phyloP scores from a whole-genome alignment of 2,329 filamentous ascomycete species.

The Talaromyces sp. region DNA sequence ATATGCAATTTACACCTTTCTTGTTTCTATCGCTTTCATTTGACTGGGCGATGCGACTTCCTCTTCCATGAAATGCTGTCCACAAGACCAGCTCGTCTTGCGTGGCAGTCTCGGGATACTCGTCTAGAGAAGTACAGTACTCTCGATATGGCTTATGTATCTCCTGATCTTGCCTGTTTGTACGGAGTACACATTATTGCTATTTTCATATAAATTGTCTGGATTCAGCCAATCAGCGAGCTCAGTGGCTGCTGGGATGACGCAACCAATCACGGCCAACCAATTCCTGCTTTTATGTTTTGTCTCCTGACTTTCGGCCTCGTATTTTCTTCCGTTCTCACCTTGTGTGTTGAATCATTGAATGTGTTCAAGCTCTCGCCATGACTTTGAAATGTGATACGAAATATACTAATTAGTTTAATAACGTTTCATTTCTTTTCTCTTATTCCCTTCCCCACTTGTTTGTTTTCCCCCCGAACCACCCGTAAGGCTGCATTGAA shows the following conservation, averaged over 20 bases:
- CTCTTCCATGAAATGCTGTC: not conserved
- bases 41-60: not conserved
- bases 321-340: not conserved
- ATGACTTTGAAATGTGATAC: not conserved
- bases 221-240: not conserved
- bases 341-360: not conserved
- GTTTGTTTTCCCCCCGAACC: not conserved
- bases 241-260: not conserved
- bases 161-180: no score
- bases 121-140: not conserved
- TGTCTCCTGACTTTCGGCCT: not conserved
- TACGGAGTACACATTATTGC: no score
- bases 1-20: not conserved
- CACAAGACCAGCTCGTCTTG: not conserved
- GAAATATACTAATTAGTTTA: not conserved
- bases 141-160: no score
- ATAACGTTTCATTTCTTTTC: not conserved
- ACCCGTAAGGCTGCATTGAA: not conserved
- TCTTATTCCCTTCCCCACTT: not conserved
- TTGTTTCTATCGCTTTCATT: not conserved
- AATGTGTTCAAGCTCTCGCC: not conserved
- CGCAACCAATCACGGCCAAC: slow-evolving; percentile 10
- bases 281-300: not conserved
- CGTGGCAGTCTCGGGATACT: not conserved
- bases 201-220: not conserved